Percentiles rank a stretch among this genome's conserved stretches.
phyloP scores from a whole-genome alignment of 306 rosid genomes.

The Corylus avellana region DNA sequence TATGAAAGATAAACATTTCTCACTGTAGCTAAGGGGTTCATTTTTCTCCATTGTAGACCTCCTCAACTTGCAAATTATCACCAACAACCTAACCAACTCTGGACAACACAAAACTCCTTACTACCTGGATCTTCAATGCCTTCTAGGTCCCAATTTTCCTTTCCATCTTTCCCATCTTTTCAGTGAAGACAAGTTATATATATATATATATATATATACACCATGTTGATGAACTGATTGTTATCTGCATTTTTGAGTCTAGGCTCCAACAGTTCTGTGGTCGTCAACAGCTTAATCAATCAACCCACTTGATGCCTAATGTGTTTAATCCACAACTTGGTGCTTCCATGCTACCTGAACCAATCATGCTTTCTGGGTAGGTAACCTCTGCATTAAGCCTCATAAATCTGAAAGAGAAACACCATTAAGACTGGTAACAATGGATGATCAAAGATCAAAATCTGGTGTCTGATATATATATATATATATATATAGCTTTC shows the following conservation, averaged over 20 bases:
- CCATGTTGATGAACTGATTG: not conserved
- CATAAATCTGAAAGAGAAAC: not conserved
- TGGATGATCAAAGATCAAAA: not conserved
- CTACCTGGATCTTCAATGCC: slow-evolving; percentile 14
- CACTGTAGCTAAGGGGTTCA: not conserved
- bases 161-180: not conserved
- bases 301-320: not conserved
- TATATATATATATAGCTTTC: not conserved
- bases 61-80: slow-evolving; percentile 1
- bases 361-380: slow-evolving; percentile 4
- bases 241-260: not conserved
- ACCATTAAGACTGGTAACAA: not conserved
- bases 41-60: slow-evolving; percentile 1
- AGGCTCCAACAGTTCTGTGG: not conserved
- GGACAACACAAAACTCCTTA: not conserved
- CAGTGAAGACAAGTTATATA: not conserved
- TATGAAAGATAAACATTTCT: not conserved
- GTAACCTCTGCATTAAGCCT: not conserved
- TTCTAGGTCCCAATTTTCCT: slow-evolving; percentile 6
- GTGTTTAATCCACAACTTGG: not conserved
- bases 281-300: not conserved
- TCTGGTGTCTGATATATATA: not conserved
- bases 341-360: not conserved
- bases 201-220: not conserved
- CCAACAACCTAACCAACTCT: slow-evolving; percentile 1